These are phyloP conservation scores for Erythrophleum ivorense DNA, from an alignment of 331 rosid genomes.

Conservation along the genomic window DNA sequence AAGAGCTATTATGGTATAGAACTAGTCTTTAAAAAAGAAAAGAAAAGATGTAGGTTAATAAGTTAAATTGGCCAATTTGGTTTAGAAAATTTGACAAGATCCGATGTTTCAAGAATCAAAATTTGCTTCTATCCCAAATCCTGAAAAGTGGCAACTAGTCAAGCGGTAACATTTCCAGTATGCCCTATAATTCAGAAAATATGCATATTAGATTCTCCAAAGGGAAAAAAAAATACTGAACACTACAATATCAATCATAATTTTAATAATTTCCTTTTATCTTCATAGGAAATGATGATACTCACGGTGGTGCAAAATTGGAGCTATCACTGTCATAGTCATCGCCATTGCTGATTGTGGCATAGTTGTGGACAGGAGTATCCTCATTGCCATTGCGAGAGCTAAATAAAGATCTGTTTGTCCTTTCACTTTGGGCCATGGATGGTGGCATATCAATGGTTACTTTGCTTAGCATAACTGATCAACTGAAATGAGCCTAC, in stretches of 20 bases:
- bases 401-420: slow-evolving; percentile 64
- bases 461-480: too few relatives aligned
- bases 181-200: not conserved
- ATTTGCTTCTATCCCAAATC: slow-evolving; percentile 25
- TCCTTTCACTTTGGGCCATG: slow-evolving; percentile 73
- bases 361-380: slow-evolving; percentile 52
- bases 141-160: not conserved
- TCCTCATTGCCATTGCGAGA: slow-evolving; percentile 68
- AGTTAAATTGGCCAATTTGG: not conserved
- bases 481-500: too few relatives aligned
- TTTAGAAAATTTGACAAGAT: slow-evolving; percentile 4
- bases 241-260: not conserved
- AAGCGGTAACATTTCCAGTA: not conserved
- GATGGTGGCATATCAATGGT: slow-evolving; percentile 62
- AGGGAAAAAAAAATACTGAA: not conserved
- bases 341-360: slow-evolving; percentile 60
- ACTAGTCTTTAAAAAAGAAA: not conserved
- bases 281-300: slow-evolving; percentile 24
- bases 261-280: not conserved
- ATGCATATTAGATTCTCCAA: not conserved
- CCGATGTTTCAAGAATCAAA: slow-evolving; percentile 8
- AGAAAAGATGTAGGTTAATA: not conserved
- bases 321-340: slow-evolving; percentile 80
- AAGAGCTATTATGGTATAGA: not conserved
- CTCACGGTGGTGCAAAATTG: slow-evolving; percentile 86